Base-by-base conservation (phyloP, 495 filamentous ascomycete genomes). In the Friedmanniomyces simplex region DNA sequence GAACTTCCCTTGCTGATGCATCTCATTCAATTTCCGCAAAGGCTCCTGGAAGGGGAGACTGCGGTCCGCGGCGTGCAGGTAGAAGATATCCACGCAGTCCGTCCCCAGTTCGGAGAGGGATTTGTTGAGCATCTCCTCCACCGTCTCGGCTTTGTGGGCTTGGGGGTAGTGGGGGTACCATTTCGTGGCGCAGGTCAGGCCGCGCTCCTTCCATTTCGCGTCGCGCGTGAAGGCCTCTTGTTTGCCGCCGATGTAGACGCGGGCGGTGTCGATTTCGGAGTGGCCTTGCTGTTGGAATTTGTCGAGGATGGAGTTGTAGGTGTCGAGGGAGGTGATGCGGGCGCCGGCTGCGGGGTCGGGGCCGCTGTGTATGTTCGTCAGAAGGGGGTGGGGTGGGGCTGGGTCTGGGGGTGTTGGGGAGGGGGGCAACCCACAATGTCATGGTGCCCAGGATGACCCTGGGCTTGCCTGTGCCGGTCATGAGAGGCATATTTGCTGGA, bases 1-100 rank as follows among this genome's bases (percentile, higher is more conserved):
- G 67, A 96, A 96, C 65, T 91, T 95, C 46, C 91, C 89, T 59
- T 86, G 80, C 70, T 89, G 87, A 73, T 95, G 87, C 50, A 94
- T 71, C 67, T 89, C 77, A 69, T 96, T 80, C 56, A 88, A 79
- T 39, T 81, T 85, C 56, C 81, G 75, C 30, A 95, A 78, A 0
- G 91, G 91, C 62, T 91, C 86, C 2, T 81, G 79, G 64, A 94
- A 95, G 30, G 70, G 70, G 13, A 72, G 59, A 1, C 52, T 66
- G 8, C 88, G 81, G 69, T 96, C 90, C 3, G 91, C 77, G 3
- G 88, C 89, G 69, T 96, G 91, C 10, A 96, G 76, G 60, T 95
- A 95, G 70, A 87, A 86, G 50, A 95, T 87, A 67, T 97, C 91
- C 0, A 96, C 86, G 49, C 73, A 76, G 47, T 94, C 80, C 1